A percentile compares a stretch with the other conserved stretches of the same genome.
Conservation (phyloP, 78 protist genomes). For the Guillardia theta region DNA sequence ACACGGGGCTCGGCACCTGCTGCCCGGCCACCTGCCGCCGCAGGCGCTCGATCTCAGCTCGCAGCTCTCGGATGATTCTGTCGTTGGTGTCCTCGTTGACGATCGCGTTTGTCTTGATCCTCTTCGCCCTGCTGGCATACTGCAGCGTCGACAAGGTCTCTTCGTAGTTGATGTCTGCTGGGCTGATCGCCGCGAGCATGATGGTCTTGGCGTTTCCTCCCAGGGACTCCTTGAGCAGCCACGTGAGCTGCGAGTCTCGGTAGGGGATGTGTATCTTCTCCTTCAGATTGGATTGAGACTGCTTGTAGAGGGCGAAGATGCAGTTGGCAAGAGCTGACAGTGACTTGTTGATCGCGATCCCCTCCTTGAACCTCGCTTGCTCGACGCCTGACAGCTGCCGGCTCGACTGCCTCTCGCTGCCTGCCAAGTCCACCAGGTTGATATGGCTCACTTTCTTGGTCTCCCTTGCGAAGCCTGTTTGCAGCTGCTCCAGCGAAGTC, state of each 20-base stretch:
- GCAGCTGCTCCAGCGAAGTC: background rate
- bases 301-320: constrained; percentile 45
- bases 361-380: background rate
- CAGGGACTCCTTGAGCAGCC: constrained; percentile 43
- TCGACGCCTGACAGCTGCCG: background rate
- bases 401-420: constrained; percentile 62
- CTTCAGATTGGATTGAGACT: background rate
- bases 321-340: constrained; percentile 39
- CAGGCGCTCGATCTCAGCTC: constrained; percentile 61
- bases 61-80: constrained; percentile 56
- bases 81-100: constrained; percentile 45
- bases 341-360: constrained; percentile 23
- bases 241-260: constrained; percentile 90
- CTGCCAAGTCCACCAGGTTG: constrained; percentile 63
- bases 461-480: background rate
- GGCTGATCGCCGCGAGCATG: constrained; percentile 38
- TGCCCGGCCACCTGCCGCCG: background rate
- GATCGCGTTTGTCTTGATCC: constrained; percentile 65
- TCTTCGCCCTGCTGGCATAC: constrained; percentile 89
- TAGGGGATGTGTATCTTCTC: constrained; percentile 82
- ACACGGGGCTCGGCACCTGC: background rate
- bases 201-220: constrained; percentile 51
- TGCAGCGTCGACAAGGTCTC: constrained; percentile 92
- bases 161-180: constrained; percentile 63
- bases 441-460: background rate